Conservation (phyloP, 495 filamentous ascomycete species). For the Bombardia bombarda region DNA sequence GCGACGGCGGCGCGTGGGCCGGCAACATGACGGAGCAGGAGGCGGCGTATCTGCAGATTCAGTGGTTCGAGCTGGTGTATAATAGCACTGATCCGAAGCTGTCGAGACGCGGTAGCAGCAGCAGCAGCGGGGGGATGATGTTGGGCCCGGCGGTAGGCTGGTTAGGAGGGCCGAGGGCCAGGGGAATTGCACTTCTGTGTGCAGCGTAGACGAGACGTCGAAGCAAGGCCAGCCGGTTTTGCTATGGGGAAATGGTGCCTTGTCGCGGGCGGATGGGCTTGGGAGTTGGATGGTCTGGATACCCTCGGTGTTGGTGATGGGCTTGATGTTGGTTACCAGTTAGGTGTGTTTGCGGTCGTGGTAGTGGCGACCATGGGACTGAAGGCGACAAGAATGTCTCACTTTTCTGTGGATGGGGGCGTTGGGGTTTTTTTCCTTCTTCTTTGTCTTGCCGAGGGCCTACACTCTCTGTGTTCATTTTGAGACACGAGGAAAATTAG, state of each 20-base stretch:
- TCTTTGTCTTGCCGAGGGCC: too few relatives aligned
- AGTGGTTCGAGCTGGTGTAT: slow-evolving; percentile 68
- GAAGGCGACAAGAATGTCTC: too few relatives aligned
- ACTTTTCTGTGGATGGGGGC: too few relatives aligned
- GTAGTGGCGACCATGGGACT: too few relatives aligned
- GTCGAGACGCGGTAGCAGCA: slow-evolving; percentile 1
- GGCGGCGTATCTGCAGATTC: slow-evolving; percentile 58
- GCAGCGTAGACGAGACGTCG: slow-evolving; percentile 41
- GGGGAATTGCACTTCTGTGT: slow-evolving; percentile 31
- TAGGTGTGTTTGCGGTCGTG: too few relatives aligned
- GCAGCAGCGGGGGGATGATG: not conserved
- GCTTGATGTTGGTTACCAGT: too few relatives aligned
- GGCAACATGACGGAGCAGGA: slow-evolving; percentile 58
- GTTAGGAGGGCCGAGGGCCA: slow-evolving; percentile 13
- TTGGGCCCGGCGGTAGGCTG: not conserved
- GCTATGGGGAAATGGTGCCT: slow-evolving; percentile 26
- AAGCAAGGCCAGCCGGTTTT: slow-evolving; percentile 35
- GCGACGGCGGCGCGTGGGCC: slow-evolving; percentile 64
- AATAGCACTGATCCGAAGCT: slow-evolving; percentile 38
- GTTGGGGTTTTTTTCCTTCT: too few relatives aligned
- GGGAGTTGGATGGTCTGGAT: not conserved
- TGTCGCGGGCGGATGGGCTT: not conserved
- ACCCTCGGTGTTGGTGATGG: too few relatives aligned
- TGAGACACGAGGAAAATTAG: too few relatives aligned
- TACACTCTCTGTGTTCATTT: too few relatives aligned